phyloP scores from a whole-genome alignment of 495 filamentous ascomycete genomes.

The Talaromyces wortmannii region DNA sequence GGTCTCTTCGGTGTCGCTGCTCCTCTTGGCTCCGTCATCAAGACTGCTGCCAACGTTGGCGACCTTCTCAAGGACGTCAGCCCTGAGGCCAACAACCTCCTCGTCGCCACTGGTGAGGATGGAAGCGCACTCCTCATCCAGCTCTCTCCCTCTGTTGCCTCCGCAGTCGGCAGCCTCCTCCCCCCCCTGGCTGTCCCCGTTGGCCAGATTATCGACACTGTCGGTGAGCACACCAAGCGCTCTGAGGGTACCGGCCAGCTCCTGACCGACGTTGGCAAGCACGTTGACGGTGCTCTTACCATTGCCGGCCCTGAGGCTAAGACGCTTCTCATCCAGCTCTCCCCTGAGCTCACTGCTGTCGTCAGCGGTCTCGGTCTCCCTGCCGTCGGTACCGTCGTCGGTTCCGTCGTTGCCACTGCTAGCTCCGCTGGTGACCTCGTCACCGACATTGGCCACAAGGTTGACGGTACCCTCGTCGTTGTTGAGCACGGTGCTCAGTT shows the following conservation, averaged over 20 bases:
- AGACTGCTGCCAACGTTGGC: constrained; percentile 22
- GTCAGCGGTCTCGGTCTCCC: constrained; percentile 24
- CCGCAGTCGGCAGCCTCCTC: constrained; percentile 12
- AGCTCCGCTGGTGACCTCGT: constrained; percentile 21
- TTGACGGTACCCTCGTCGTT: constrained; percentile 23
- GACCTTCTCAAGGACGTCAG: constrained; percentile 30
- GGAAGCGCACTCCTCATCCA: constrained; percentile 19
- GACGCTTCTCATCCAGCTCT: constrained; percentile 24
- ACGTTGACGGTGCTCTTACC: constrained; percentile 23
- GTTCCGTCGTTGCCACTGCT: constrained; percentile 20
- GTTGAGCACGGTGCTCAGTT: constrained; percentile 12
- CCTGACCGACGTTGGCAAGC: constrained; percentile 14
- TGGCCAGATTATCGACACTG: constrained; percentile 8
- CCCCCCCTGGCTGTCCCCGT: constrained; percentile 11
- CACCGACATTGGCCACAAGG: constrained; percentile 19
- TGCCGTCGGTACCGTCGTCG: constrained; percentile 17
- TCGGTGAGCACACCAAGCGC: constrained; percentile 4
- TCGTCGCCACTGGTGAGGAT: constrained; percentile 25
- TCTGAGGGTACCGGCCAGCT: constrained; percentile 6
- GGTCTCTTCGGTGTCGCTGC: constrained; percentile 20
- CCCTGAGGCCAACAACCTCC: constrained; percentile 20
- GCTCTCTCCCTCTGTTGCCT: constrained; percentile 9
- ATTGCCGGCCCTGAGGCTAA: constrained; percentile 21
- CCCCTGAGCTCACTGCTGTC: constrained; percentile 24
- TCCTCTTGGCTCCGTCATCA: constrained; percentile 21